Evolutionary conservation across 495 filamentous ascomycete species (phyloP), one percentile per base, ranked within the genome.

Genomic region (Elasticomyces elasticus): DNA sequence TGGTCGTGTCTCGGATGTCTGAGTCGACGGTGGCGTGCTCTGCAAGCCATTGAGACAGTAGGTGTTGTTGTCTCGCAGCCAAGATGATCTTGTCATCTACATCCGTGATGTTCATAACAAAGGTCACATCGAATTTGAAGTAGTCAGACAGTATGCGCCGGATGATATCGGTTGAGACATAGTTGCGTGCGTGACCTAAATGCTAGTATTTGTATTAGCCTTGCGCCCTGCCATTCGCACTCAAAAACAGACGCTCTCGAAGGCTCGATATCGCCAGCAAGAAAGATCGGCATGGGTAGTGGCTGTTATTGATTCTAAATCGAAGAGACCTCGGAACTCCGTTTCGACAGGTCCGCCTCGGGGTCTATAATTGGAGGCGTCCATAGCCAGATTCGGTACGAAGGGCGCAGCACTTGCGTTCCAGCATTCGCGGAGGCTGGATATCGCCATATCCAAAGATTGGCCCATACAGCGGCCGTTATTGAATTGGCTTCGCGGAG

Each of bases 71-170:
- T 58, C 89, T 76, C 0, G 79, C 89, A 57, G 86, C 77, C 46
- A 95, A 73, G 60, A 95, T 94, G 61, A 95, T 94, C 82, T 94
- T 97, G 71, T 95, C 88, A 66, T 95, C 89, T 1, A 95, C 79
- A 71, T 95, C 87, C 4, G 90, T 95, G 60, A 94, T 86, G 68
- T 98, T 98, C 85, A 94, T 91, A 43, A 96, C 88, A 75, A 95
- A 95, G 40, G 84, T 78, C 51, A 97, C 81, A 28, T 89, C 74
- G 67, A 83, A 95, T 41, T 80, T 79, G 65, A 95, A 95, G 69
- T 94, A 91, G 64, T 94, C 83, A 57, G 74, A 68, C 70, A 97
- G 71, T 59, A 96, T 87, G 62, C 92, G 78, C 33, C 90, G 79
- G 55, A 97, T 81, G 42, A 98, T 92, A 69, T 97, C 92, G 15